Evolutionary conservation across 306 rosid species (phyloP).

Genomic region (Trichosanthes cucumerina): DNA sequence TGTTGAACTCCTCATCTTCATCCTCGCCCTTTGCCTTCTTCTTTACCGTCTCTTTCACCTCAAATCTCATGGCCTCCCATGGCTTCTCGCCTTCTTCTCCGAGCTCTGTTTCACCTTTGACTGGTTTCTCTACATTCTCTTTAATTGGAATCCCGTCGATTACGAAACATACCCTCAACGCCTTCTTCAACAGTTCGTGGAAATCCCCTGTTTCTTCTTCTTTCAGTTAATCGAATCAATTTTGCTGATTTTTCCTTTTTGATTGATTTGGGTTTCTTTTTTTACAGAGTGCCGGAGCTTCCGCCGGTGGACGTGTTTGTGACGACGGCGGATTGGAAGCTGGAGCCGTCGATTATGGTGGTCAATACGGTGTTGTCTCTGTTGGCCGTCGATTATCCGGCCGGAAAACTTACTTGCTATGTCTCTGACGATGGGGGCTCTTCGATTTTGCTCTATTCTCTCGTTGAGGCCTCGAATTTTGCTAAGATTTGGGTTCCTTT

Average conservation of each 20-base stretch:
- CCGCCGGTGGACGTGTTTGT: constrained; percentile 62
- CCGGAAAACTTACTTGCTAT: constrained; percentile 55
- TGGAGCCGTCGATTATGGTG: constrained; percentile 54
- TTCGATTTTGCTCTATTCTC: constrained; percentile 29
- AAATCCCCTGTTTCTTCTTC: background rate
- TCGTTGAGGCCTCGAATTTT: constrained; percentile 41
- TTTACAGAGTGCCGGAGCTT: constrained; percentile 33
- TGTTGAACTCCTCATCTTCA: background rate
- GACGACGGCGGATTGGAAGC: constrained; percentile 49
- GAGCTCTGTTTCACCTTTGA: constrained; percentile 50
- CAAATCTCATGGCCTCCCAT: background rate
- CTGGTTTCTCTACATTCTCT: constrained; percentile 24
- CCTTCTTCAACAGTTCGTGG: constrained; percentile 22
- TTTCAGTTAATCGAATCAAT: background rate
- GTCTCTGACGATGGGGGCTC: constrained; percentile 77
- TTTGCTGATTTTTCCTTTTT: background rate
- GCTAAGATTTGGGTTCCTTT: constrained; percentile 61
- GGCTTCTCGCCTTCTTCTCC: constrained; percentile 46
- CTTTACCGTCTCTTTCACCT: constrained; percentile 21
- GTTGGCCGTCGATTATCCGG: constrained; percentile 59
- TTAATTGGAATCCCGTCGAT: constrained; percentile 38
- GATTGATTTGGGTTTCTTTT: background rate
- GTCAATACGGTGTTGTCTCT: constrained; percentile 54
- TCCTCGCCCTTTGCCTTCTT: constrained; percentile 35
- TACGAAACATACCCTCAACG: constrained; percentile 26